Evolutionary conservation across 129 eudicot species (phyloP), one percentile per base, ranked within the genome.

Genomic region (Centrapalus pauciflorus): DNA sequence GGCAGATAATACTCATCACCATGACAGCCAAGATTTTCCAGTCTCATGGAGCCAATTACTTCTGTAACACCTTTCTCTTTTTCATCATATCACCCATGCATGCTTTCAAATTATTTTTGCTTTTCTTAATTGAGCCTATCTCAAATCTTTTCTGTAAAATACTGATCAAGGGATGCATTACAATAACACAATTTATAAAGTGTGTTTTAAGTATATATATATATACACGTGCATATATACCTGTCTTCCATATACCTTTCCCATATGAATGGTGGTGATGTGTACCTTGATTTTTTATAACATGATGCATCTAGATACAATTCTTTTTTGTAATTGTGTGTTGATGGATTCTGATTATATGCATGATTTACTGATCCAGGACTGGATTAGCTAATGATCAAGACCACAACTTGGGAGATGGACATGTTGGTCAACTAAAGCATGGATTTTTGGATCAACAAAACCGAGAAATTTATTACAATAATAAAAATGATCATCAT

Each of bases 41-140:
- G 71, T 84, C 71, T 81, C 95, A 32, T 87, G 95, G 95, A 84
- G 90, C 68, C 95, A 87, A 24, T 79, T 84, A 16, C 90, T 87
- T 64, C 46, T 79, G 95, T 87, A 81, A 79, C 54, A 28, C 71
- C 28, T 62, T 34, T 69, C 55, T 46, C 41, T 70, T 40, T 21
- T 54, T 72, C 67, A 49, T 33, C 26, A 32, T 49, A 7, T 12
- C 41, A 14, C 33, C 64, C 35, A 58, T 70, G 76, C 67, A 70
- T 30, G 59, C 59, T 57, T 10, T 38, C 16, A 7, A 11, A 8
- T 13, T 28, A 28, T 30, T n/a, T n/a, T n/a, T n/a, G n/a, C n/a
- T n/a, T n/a, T n/a, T n/a, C n/a, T n/a, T n/a, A n/a, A n/a, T n/a
- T n/a, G n/a, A n/a, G n/a, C n/a, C n/a, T n/a, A n/a, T n/a, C n/a